Evolutionary conservation across 139 green algal species (phyloP).

Genomic region (Chlamydomonas incerta): DNA sequence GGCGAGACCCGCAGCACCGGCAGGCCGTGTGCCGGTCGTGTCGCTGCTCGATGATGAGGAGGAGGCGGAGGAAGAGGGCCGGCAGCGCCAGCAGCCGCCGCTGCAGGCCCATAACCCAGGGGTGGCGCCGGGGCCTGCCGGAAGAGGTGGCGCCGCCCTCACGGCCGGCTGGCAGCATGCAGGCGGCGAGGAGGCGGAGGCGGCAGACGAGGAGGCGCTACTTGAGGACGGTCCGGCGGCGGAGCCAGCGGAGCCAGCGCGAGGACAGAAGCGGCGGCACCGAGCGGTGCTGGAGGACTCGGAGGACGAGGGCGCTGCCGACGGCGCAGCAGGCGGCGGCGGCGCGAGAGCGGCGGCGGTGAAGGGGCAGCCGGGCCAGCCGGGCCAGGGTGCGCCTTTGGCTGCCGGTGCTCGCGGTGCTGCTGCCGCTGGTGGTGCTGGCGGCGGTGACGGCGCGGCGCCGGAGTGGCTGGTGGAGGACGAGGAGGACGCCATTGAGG

Average conservation of each 20-base stretch:
- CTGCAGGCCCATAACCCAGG: neutral
- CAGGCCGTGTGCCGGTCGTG: neutral
- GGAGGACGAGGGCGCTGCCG: neutral
- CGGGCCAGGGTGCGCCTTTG: neutral
- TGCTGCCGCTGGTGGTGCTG: neutral
- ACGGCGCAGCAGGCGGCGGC: too few relatives aligned
- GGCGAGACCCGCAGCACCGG: too few relatives aligned
- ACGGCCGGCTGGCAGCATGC: too few relatives aligned
- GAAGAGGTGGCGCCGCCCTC: too few relatives aligned
- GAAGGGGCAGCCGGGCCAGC: too few relatives aligned
- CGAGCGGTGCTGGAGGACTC: neutral
- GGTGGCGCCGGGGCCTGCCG: too few relatives aligned
- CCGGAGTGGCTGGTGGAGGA: neutral
- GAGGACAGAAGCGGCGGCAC: neutral
- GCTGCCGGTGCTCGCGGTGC: neutral
- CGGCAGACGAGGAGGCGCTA: too few relatives aligned
- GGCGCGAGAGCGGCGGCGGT: too few relatives aligned
- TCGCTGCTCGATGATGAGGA: neutral
- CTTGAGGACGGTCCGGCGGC: too few relatives aligned
- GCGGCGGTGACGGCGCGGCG: too few relatives aligned
- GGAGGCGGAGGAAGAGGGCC: neutral
- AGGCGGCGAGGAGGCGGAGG: too few relatives aligned
- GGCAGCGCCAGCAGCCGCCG: too few relatives aligned
- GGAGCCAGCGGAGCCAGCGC: neutral
- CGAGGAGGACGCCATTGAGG: conserved; percentile 17